phyloP scores from a whole-genome alignment of 148 eudicot genomes.

The Rhododendron henanense region DNA sequence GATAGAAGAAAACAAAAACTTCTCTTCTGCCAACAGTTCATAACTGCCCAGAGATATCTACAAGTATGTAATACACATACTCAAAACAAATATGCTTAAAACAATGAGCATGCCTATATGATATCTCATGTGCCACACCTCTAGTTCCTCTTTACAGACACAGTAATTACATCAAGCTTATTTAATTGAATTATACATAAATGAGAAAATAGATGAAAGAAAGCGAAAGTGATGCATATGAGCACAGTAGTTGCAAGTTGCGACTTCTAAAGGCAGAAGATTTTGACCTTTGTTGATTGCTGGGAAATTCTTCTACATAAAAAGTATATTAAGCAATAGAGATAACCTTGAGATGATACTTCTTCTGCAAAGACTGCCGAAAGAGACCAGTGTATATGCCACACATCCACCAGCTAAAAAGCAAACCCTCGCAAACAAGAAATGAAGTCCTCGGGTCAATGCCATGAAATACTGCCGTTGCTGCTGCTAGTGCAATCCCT shows the following conservation, averaged over 20 bases:
- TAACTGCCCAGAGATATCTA: neutral
- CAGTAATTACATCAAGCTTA: neutral
- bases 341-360: conserved; percentile 89
- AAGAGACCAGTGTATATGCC: conserved; percentile 80
- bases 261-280: neutral
- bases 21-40: neutral
- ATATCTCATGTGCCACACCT: neutral
- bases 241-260: neutral
- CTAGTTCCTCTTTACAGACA: neutral
- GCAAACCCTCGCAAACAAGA: conserved; percentile 68
- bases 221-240: neutral
- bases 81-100: neutral
- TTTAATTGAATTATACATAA: neutral
- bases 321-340: neutral
- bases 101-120: neutral
- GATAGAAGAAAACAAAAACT: neutral
- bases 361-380: conserved; percentile 67
- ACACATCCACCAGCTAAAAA: conserved; percentile 94
- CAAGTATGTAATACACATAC: neutral
- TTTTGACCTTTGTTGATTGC: neutral
- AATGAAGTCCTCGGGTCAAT: conserved; percentile 72
- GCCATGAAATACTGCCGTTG: conserved; percentile 66
- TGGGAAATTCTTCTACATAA: neutral
- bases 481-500: conserved; percentile 79
- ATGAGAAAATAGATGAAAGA: neutral